These are phyloP conservation scores for Aspergillus ruber DNA, from an alignment of 2,329 filamentous ascomycete genomes.

Conservation along the genomic window DNA sequence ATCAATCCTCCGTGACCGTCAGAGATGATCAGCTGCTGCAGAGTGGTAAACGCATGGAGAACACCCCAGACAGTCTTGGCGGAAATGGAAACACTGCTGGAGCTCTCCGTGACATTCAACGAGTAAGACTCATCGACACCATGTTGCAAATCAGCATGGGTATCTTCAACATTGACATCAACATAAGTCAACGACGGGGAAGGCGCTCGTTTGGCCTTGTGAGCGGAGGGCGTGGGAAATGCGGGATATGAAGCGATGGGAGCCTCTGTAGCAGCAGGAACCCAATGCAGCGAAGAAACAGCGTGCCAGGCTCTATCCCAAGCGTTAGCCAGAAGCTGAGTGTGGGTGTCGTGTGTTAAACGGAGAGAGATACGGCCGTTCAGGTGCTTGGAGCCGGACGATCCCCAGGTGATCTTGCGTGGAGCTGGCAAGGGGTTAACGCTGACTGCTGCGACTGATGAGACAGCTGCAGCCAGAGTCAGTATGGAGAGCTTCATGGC, in stretches of 20 bases:
- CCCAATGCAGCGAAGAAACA: constrained; percentile 48
- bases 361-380: constrained; percentile 33
- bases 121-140: constrained; percentile 54
- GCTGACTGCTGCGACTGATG: constrained; percentile 39
- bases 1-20: constrained; percentile 40
- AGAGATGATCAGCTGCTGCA: constrained; percentile 51
- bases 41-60: constrained; percentile 51
- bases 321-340: constrained; percentile 37
- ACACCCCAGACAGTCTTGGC: constrained; percentile 50
- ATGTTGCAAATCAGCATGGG: constrained; percentile 45
- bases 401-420: constrained; percentile 48
- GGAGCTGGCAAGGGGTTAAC: constrained; percentile 52
- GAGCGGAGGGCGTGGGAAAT: constrained; percentile 42
- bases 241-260: constrained; percentile 46
- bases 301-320: constrained; percentile 47
- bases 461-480: constrained; percentile 27
- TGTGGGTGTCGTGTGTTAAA: constrained; percentile 21
- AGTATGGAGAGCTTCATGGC: constrained; percentile 23
- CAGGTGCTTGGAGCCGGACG: constrained; percentile 44
- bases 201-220: constrained; percentile 25
- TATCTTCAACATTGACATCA: constrained; percentile 42
- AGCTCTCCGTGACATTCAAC: constrained; percentile 36
- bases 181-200: constrained; percentile 35
- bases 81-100: constrained; percentile 40
- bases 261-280: constrained; percentile 47